Conservation (phyloP, 2,329 filamentous ascomycete genomes). For the Gaeumannomyces sp. region DNA sequence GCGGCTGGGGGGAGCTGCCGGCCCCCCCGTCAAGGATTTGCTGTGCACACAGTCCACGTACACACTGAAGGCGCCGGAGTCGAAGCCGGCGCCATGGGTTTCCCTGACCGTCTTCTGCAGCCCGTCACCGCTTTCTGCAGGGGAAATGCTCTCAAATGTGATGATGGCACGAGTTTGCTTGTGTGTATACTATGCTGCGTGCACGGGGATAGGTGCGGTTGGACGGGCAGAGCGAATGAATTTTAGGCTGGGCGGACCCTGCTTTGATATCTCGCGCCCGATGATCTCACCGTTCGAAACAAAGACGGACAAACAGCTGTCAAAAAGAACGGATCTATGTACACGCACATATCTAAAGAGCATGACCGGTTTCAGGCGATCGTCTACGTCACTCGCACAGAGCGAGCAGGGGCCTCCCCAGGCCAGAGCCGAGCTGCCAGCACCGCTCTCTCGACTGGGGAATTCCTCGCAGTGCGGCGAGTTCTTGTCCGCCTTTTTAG, state of each 20-base stretch:
- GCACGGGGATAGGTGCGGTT: not conserved
- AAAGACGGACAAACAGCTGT: not conserved
- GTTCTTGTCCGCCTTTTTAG: not conserved
- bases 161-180: not conserved
- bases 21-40: not conserved
- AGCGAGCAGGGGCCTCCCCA: not conserved
- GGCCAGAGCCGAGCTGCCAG: not conserved
- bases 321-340: not conserved
- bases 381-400: not conserved
- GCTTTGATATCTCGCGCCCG: not conserved
- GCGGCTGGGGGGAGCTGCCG: not conserved
- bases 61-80: too few species aligned
- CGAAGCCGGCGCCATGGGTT: not conserved
- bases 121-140: constrained; percentile 1
- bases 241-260: not conserved
- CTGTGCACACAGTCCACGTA: not conserved
- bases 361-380: not conserved
- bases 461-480: not conserved
- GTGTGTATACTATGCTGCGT: not conserved
- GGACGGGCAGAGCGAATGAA: not conserved
- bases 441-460: not conserved
- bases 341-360: too few species aligned
- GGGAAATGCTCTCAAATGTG: not conserved
- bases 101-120: not conserved
- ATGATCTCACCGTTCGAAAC: not conserved